These are phyloP conservation scores for Trichoderma aggressivum DNA, from an alignment of 2,329 filamentous ascomycete species.

Conservation along the genomic window DNA sequence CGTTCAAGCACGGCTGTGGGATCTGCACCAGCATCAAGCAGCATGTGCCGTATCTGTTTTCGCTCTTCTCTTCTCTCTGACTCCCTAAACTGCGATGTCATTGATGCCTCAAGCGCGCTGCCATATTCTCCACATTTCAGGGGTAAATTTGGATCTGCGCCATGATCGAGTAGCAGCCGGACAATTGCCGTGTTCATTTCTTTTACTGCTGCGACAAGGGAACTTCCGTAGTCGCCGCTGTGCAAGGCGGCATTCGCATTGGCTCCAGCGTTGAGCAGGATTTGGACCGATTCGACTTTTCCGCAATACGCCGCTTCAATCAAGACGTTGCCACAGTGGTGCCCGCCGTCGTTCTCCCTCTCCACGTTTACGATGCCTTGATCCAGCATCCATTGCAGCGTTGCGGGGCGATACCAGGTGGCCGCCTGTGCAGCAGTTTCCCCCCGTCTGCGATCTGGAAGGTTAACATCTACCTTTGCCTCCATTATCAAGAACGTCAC, in stretches of 20 bases:
- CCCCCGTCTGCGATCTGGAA: accelerated
- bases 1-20: neutral
- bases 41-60: neutral
- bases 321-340: neutral
- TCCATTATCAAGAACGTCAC: neutral
- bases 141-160: neutral
- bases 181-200: neutral
- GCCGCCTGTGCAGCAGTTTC: neutral
- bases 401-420: accelerated
- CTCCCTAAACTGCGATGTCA: accelerated
- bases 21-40: conserved; percentile 1
- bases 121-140: neutral
- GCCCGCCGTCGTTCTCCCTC: neutral
- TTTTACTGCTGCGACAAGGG: neutral
- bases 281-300: neutral
- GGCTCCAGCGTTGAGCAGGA: neutral
- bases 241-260: neutral
- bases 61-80: accelerated
- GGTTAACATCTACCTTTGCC: neutral
- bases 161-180: neutral
- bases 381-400: neutral
- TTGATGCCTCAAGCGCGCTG: neutral
- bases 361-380: neutral
- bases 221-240: neutral
- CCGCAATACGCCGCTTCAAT: accelerated